Percentiles rank a stretch among this genome's conserved stretches.
Conservation (phyloP, 768 basidiomycete species). For the Lactarius sp. region DNA sequence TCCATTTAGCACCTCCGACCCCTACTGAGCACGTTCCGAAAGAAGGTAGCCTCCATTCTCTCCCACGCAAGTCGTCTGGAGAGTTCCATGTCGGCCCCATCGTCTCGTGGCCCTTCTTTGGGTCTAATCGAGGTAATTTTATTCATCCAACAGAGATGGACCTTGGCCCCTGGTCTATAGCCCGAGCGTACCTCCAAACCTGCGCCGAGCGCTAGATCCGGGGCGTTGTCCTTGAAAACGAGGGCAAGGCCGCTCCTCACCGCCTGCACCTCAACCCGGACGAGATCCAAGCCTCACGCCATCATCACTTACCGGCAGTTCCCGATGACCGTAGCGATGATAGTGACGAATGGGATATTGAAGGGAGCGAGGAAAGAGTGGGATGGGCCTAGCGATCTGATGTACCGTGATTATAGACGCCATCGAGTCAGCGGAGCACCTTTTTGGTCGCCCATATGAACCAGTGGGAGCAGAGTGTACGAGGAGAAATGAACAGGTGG, state of each 20-base stretch:
- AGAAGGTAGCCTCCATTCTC: background rate
- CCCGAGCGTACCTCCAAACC: conserved; percentile 55
- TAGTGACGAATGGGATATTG: conserved; percentile 72
- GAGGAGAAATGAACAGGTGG: conserved; percentile 70
- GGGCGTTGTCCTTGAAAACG: conserved; percentile 70
- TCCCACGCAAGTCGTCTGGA: conserved; percentile 24
- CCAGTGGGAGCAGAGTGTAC: conserved; percentile 56
- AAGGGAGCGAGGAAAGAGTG: conserved; percentile 77
- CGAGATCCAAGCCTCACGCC: conserved; percentile 64
- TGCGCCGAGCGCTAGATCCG: conserved; percentile 65
- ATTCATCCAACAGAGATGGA: conserved; percentile 62
- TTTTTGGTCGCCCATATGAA: conserved; percentile 69
- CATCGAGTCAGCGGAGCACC: conserved; percentile 64
- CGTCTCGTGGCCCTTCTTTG: conserved; percentile 89
- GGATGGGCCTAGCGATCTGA: conserved; percentile 60
- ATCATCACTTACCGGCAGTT: conserved; percentile 62
- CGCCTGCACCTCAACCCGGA: conserved; percentile 75
- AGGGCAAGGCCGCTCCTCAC: conserved; percentile 72
- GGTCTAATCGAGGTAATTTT: conserved; percentile 72
- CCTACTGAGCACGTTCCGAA: background rate
- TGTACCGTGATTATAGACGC: conserved; percentile 80
- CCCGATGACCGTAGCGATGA: conserved; percentile 73
- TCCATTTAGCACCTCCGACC: conserved; percentile 17
- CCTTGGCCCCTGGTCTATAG: conserved; percentile 72
- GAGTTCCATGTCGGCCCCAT: conserved; percentile 71